phyloP scores from a whole-genome alignment of 805 yeast species.

The Yarrowia divulgata region DNA sequence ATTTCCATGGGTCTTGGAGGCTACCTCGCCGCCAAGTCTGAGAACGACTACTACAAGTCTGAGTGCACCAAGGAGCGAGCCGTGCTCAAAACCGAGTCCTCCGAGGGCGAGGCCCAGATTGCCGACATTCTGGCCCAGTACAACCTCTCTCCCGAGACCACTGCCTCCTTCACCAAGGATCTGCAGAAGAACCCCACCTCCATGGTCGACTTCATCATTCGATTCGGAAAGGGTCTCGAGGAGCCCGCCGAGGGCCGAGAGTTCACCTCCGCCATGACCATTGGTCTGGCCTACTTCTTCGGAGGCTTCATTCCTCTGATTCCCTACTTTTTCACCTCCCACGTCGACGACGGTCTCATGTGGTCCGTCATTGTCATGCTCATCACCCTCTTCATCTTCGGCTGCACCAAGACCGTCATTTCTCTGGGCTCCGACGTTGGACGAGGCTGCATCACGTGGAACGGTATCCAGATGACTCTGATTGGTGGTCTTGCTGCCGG shows the following conservation, averaged over 20 bases:
- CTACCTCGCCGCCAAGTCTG: conserved; percentile 91
- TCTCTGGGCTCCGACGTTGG: conserved; percentile 83
- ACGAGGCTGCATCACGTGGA: conserved; percentile 55
- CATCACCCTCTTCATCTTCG: conserved; percentile 84
- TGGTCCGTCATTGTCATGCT: conserved; percentile 81
- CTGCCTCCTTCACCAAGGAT: conserved; percentile 75
- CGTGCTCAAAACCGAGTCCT: conserved; percentile 43
- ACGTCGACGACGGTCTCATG: conserved; percentile 79
- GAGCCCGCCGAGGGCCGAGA: conserved; percentile 95
- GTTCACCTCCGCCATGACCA: conserved; percentile 84
- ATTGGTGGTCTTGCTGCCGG: conserved; percentile 98
- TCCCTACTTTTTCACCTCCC: conserved; percentile 83
- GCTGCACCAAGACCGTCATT: conserved; percentile 81
- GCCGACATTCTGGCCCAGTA: conserved; percentile 81
- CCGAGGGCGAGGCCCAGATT: conserved; percentile 71
- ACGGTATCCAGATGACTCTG: conserved; percentile 90
- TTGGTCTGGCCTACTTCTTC: conserved; percentile 84
- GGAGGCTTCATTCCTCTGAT: conserved; percentile 93
- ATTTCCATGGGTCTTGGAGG: conserved; percentile 99
- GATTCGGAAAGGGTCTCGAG: conserved; percentile 90
- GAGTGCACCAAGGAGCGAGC: conserved; percentile 48
- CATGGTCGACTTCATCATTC: conserved; percentile 84
- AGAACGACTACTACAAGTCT: conserved; percentile 52
- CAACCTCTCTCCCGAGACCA: conserved; percentile 71
- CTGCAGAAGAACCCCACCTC: conserved; percentile 77